Conservation (phyloP, 2,329 filamentous ascomycete species). For the Hymenoscyphus repandus region DNA sequence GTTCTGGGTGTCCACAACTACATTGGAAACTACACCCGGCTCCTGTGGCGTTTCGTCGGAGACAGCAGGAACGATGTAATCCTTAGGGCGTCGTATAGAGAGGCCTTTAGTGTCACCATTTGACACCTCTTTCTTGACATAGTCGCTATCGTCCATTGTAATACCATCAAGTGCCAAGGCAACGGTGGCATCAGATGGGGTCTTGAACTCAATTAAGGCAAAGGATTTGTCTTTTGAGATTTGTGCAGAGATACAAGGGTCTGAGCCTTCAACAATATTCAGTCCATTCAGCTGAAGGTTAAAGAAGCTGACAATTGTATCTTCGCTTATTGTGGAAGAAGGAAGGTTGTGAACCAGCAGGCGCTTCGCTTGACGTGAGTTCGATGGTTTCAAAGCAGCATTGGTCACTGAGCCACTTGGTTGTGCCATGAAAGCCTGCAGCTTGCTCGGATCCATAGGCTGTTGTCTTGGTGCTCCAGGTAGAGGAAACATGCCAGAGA, state of each 20-base stretch:
- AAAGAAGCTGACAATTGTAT: conserved; percentile 77
- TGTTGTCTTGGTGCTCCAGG: conserved; percentile 93
- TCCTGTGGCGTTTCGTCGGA: conserved; percentile 69
- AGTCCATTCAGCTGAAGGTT: conserved; percentile 96
- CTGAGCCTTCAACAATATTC: conserved; percentile 77
- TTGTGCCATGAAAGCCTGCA: conserved; percentile 94
- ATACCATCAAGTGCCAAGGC: conserved; percentile 87
- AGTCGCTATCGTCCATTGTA: conserved; percentile 71
- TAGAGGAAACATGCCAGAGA: conserved; percentile 98
- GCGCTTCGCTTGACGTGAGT: conserved; percentile 90
- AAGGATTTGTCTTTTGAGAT: conserved; percentile 75
- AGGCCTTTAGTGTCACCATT: conserved; percentile 52
- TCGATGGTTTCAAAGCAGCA: conserved; percentile 82
- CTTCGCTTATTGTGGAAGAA: conserved; percentile 59
- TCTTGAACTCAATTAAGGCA: conserved; percentile 87
- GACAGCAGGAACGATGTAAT: conserved; percentile 88
- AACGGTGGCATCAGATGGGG: conserved; percentile 80
- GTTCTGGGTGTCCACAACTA: conserved; percentile 87
- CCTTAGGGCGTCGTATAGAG: conserved; percentile 81
- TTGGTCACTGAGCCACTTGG: conserved; percentile 62
- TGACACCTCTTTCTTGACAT: conserved; percentile 47
- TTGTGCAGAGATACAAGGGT: conserved; percentile 81
- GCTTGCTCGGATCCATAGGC: conserved; percentile 86
- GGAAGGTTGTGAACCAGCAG: conserved; percentile 84
- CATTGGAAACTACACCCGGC: conserved; percentile 69